These are phyloP conservation scores for Candida suzukii DNA, from an alignment of 805 yeast genomes.

Conservation along the genomic window DNA sequence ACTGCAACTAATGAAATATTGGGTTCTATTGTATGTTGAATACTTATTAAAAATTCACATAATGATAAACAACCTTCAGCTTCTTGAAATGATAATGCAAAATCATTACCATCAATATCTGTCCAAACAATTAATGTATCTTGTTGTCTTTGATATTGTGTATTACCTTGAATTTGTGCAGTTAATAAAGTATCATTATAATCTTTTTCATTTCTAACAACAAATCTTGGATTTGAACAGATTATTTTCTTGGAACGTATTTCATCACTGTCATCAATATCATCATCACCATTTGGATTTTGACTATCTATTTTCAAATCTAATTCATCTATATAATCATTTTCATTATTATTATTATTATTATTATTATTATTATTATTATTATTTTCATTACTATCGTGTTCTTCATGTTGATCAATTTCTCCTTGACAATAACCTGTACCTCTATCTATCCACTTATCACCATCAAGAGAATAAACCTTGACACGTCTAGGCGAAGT, in stretches of 20 bases:
- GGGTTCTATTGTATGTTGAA: slow-evolving; percentile 55
- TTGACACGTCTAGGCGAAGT: slow-evolving; percentile 71
- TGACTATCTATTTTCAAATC: too few relatives aligned
- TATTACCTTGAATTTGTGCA: slow-evolving; percentile 63
- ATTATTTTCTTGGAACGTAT: too few relatives aligned
- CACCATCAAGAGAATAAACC: slow-evolving; percentile 76
- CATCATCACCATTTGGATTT: too few relatives aligned
- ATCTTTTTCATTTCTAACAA: slow-evolving; percentile 67
- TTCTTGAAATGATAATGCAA: slow-evolving; percentile 89
- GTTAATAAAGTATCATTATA: slow-evolving; percentile 52
- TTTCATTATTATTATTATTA: background rate
- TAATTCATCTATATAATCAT: background rate
- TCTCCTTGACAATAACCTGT: slow-evolving; percentile 87
- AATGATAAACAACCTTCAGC: slow-evolving; percentile 79
- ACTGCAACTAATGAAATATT: slow-evolving; percentile 71
- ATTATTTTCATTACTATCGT: slow-evolving; percentile 2
- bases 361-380: background rate
- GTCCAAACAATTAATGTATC: slow-evolving; percentile 95
- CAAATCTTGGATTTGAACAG: slow-evolving; percentile 43
- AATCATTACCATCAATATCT: slow-evolving; percentile 60
- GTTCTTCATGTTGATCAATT: slow-evolving; percentile 23
- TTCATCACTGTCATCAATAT: too few relatives aligned
- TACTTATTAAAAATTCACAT: slow-evolving; percentile 71
- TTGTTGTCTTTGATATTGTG: slow-evolving; percentile 88
- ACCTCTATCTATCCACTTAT: slow-evolving; percentile 87